Evolutionary conservation across 306 rosid species (phyloP), one percentile per base, ranked within the genome.

Genomic region (Herpetospermum pedunculosum): DNA sequence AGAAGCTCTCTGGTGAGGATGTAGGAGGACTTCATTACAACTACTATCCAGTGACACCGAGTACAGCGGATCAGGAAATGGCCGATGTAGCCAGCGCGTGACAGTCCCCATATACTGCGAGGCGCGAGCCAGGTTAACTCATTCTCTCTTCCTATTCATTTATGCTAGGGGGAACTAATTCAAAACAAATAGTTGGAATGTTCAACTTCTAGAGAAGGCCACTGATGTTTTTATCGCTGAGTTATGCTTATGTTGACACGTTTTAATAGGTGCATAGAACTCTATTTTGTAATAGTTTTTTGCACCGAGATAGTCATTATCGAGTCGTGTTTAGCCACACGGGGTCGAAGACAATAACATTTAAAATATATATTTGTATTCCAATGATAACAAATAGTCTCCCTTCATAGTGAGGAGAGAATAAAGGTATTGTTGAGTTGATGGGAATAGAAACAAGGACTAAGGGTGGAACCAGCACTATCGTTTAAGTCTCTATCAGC

Each of bases 61-160:
- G 85, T 69, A 76, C 93, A 0, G 98, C 89, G 43, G 98, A 90
- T 64, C 96, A 88, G 62, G 97, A 93, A 85, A 93, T 93, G 97
- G 91, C 70, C 7, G 97, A 90, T 79, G 98, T 86, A 67, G 48
- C 84, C 65, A 87, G 79, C 29, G 85, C 91, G 18, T 86, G 63
- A 78, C 74, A 43, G 40, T 30, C 38, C 15, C 49, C n/a, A n/a
- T n/a, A n/a, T n/a, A n/a, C n/a, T n/a, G n/a, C n/a, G n/a, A n/a
- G n/a, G n/a, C n/a, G n/a, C n/a, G 41, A 59, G 9, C 40, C 11
- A 29, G 41, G 23, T 59, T 14, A 18, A 32, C 19, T 29, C 68
- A 11, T 59, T 29, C 67, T 29, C 67, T 26, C n/a, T n/a, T n/a
- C 19, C 35, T 18, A 12, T 29, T 25, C 63, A 5, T 52, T n/a